phyloP scores from a whole-genome alignment of 192 early-diverging fungal genomes.

The Tieghemiomyces parasiticus region DNA sequence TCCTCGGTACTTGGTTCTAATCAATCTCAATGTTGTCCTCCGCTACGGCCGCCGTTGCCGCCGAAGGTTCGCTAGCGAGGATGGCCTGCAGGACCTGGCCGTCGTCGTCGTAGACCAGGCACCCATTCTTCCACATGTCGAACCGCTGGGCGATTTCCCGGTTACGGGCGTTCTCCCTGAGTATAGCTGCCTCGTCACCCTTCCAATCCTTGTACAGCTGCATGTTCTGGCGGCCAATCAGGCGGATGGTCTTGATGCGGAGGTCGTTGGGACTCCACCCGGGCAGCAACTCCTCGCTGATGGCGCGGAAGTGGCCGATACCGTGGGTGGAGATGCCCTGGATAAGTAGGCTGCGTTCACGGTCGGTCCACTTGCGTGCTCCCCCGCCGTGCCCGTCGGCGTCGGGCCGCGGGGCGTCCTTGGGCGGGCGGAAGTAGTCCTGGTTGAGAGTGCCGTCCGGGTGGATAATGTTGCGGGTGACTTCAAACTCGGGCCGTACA shows the following conservation, averaged over 20 bases:
- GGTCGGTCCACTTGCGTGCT: constrained; percentile 71
- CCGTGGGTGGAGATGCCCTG: constrained; percentile 69
- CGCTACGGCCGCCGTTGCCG: constrained; percentile 1
- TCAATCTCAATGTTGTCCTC: constrained; percentile 10
- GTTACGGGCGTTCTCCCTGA: constrained; percentile 60
- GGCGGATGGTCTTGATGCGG: constrained; percentile 65
- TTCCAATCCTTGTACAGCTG: constrained; percentile 79
- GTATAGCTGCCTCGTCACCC: constrained; percentile 50
- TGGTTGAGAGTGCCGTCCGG: constrained; percentile 75
- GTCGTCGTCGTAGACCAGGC: constrained; percentile 70
- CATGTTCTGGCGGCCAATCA: constrained; percentile 76
- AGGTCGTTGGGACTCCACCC: constrained; percentile 69
- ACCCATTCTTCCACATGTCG: constrained; percentile 64
- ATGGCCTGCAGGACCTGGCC: constrained; percentile 50
- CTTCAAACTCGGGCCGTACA: constrained; percentile 61
- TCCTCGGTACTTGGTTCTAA: too few species aligned
- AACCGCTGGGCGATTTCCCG: constrained; percentile 62
- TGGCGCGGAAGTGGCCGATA: constrained; percentile 79
- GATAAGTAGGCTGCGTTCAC: constrained; percentile 55
- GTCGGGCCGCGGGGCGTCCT: constrained; percentile 32
- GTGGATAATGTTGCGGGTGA: constrained; percentile 72
- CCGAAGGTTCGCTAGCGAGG: constrained; percentile 11
- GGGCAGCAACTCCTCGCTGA: constrained; percentile 57
- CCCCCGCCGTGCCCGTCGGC: too few species aligned
- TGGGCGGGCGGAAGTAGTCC: constrained; percentile 57